Evolutionary conservation across 176 grass and related monocot genomes (phyloP).

Genomic region (Aegilops tauschii): DNA sequence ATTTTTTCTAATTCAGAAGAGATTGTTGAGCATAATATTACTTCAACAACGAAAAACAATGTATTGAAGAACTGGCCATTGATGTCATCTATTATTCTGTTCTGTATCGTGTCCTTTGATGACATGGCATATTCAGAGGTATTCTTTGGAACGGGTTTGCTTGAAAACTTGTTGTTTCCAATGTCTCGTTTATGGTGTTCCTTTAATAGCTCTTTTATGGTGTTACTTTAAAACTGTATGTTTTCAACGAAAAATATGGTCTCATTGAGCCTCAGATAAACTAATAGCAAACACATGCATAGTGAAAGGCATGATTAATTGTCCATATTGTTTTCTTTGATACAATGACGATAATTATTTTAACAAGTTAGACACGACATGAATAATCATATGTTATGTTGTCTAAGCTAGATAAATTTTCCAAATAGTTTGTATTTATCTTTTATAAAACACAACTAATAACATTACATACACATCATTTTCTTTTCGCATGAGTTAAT

Average conservation of each 20-base stretch:
- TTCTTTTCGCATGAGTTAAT: neutral
- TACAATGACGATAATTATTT: neutral
- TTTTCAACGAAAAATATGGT: neutral
- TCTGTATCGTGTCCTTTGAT: conserved; percentile 55
- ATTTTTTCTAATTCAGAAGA: neutral
- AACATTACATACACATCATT: neutral
- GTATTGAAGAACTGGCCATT: conserved; percentile 69
- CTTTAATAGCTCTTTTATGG: neutral
- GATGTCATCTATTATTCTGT: conserved; percentile 70
- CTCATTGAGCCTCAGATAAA: neutral
- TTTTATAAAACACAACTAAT: neutral
- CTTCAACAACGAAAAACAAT: conserved; percentile 8
- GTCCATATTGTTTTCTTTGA: neutral
- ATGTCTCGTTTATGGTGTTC: neutral
- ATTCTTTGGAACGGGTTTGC: neutral
- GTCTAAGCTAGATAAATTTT: neutral
- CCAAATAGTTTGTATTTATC: neutral
- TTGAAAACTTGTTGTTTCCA: neutral
- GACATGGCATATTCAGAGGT: conserved; percentile 81
- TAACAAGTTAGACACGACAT: neutral
- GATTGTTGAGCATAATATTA: neutral
- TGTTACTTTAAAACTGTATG: neutral
- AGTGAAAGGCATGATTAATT: neutral
- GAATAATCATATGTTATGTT: neutral
- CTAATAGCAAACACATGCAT: neutral